Percentiles rank a stretch among this genome's conserved stretches.
Evolutionary conservation across 1,284 basidiomycete species (phyloP).

Genomic region (Spongiforma sp.): DNA sequence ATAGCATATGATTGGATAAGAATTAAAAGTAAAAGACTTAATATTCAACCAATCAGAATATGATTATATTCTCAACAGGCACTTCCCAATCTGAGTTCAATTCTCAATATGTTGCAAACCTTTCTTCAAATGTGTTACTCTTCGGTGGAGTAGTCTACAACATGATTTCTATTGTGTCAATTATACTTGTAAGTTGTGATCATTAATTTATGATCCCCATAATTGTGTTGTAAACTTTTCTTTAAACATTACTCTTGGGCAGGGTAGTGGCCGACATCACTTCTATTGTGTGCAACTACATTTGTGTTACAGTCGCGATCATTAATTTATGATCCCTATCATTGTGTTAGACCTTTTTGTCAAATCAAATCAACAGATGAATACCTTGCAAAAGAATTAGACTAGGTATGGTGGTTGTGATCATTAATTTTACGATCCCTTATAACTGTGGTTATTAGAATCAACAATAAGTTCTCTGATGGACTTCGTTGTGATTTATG

Average conservation of each 20-base stretch:
- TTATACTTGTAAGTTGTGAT: not conserved
- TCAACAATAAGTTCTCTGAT: not conserved
- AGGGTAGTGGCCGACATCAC: not conserved
- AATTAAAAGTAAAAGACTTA: too few relatives aligned
- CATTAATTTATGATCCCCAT: not conserved
- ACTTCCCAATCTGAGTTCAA: not conserved
- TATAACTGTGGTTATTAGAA: too few relatives aligned
- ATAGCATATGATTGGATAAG: too few relatives aligned
- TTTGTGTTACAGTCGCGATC: not conserved
- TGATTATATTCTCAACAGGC: too few relatives aligned
- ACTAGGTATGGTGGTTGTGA: too few relatives aligned
- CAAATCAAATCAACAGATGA: too few relatives aligned
- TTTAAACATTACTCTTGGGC: not conserved
- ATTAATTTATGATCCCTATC: not conserved
- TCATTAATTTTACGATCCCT: too few relatives aligned
- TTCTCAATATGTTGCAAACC: not conserved
- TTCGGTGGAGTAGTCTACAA: not conserved
- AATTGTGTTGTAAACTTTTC: not conserved
- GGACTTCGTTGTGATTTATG: not conserved
- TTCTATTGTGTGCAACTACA: too few relatives aligned
- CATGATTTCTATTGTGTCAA: too few relatives aligned
- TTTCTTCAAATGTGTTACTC: too few relatives aligned
- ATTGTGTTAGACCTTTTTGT: not conserved
- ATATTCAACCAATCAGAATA: too few relatives aligned
- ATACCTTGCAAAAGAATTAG: too few relatives aligned